Evolutionary conservation across 2,329 filamentous ascomycete genomes (phyloP).

Genomic region (Ophiostoma sp.): DNA sequence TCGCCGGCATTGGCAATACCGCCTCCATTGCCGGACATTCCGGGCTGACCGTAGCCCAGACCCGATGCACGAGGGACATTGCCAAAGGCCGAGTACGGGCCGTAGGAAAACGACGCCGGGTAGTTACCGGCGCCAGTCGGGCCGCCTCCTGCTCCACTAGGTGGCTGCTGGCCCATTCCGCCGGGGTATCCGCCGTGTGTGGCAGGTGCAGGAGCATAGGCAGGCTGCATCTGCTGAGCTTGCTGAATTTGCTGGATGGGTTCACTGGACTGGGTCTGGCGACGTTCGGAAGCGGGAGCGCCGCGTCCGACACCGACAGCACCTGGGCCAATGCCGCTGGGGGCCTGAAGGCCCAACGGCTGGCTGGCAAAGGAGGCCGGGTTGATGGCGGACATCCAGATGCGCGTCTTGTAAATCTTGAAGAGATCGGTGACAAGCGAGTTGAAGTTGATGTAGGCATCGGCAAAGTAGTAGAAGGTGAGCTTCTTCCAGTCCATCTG

Average conservation of each 20-base stretch:
- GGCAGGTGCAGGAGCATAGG: background rate
- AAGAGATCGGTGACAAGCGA: conserved; percentile 94
- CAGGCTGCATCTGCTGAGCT: conserved; percentile 15
- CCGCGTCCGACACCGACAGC: conserved; percentile 55
- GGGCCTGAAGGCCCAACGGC: conserved; percentile 63
- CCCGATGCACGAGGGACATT: conserved; percentile 36
- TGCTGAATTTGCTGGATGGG: conserved; percentile 16
- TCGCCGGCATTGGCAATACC: conserved; percentile 35
- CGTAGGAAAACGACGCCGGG: conserved; percentile 31
- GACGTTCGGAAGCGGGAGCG: conserved; percentile 44
- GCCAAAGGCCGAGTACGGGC: conserved; percentile 42
- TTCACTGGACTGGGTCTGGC: conserved; percentile 29
- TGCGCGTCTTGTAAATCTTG: conserved; percentile 98
- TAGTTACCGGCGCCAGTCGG: conserved; percentile 29
- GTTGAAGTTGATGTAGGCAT: conserved; percentile 99
- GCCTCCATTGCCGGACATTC: background rate
- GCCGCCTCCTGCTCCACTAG: background rate
- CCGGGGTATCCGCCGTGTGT: background rate
- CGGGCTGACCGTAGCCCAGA: conserved; percentile 35
- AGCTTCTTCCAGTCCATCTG: conserved; percentile 99
- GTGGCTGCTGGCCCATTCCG: background rate
- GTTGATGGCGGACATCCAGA: conserved; percentile 99
- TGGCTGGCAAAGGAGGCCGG: conserved; percentile 88
- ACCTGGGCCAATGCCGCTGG: conserved; percentile 60
- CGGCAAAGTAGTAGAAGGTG: conserved; percentile 98